Evolutionary conservation across 108 stramenopile species (phyloP), one percentile per base, ranked within the genome.

Genomic region (Mediolabrus comicus): DNA sequence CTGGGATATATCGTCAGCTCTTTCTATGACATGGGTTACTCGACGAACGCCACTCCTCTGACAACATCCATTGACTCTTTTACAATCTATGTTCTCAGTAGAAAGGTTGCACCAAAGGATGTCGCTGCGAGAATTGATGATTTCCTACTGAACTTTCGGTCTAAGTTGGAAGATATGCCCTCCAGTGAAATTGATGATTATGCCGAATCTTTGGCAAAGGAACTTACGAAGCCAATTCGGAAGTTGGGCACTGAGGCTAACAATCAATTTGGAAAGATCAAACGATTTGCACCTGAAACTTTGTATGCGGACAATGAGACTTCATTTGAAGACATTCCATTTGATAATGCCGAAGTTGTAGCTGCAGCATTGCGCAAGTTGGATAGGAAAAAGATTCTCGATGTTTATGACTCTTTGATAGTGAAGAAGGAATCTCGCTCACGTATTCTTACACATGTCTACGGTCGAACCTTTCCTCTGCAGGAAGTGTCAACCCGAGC

Each of bases 401-500:
- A 81, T 8, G 80, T 84, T 6, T 91, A 72, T 57, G 88, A 94
- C 65, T 69, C 78, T 3, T 73, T 93, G 52, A 71, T 87, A 1
- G 46, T 73, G 24, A 78, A 76, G 28, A 79, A 74, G 14, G 81
- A 66, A 13, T 67, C 79, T 63, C 78, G 92, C 6, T 75, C 86
- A 10, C 75, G 87, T 9, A 73, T 94, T 29, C 69, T 76, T 19
- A 86, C 87, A 10, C 77, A 74, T 65, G 92, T 94, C 17, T 94
- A 94, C 71, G 92, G 92, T 9, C 83, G 72, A n/a, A 91, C 83
- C 19, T 87, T 87, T 67, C 92, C 92, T n/a, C 62, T 89, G 46
- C 58, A 58, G 24, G 34, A 16, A 41, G 10, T 46, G 17, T 59
- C 39, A 22, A 9, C 25, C 12, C 25, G 28, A 28, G 4, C 64